phyloP scores from a whole-genome alignment of 2,329 filamentous ascomycete species.

The Claviceps sp. region DNA sequence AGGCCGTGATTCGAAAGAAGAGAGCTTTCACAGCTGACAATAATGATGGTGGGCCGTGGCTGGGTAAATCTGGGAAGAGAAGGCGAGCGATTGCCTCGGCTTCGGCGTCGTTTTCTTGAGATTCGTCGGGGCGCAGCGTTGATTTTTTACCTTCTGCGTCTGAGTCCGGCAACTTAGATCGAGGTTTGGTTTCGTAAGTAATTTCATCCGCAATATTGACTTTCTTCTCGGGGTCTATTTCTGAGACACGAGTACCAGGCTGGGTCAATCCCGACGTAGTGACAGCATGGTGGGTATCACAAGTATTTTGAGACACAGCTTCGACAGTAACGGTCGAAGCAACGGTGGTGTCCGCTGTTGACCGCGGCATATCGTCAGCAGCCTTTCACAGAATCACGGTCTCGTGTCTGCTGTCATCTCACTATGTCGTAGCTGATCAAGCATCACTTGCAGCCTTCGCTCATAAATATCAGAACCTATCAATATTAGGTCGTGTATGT shows the following conservation, averaged over 20 bases:
- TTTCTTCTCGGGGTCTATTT: not conserved
- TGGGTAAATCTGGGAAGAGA: conserved; percentile 70
- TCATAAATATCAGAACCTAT: not conserved
- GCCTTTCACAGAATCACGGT: not conserved
- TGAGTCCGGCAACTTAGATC: conserved; percentile 23
- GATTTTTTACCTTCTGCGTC: conserved; percentile 26
- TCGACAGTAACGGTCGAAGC: not conserved
- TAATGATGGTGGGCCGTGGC: conserved; percentile 63
- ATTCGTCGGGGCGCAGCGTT: not conserved
- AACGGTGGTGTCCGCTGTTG: not conserved
- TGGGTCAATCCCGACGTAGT: too few relatives aligned
- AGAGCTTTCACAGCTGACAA: conserved; percentile 14
- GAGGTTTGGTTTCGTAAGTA: not conserved
- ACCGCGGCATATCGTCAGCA: not conserved
- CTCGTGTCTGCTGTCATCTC: not conserved
- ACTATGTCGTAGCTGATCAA: not conserved
- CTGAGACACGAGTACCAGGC: not conserved
- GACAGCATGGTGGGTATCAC: not conserved
- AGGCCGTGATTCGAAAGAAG: conserved; percentile 48
- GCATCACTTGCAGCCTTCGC: not conserved
- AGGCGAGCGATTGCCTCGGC: conserved; percentile 43
- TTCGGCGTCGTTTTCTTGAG: not conserved
- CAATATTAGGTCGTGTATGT: not conserved
- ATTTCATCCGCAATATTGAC: not conserved
- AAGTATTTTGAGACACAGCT: not conserved